These are phyloP conservation scores for Oryza officinalis DNA, from an alignment of 176 grass and related monocot species.

Conservation along the genomic window DNA sequence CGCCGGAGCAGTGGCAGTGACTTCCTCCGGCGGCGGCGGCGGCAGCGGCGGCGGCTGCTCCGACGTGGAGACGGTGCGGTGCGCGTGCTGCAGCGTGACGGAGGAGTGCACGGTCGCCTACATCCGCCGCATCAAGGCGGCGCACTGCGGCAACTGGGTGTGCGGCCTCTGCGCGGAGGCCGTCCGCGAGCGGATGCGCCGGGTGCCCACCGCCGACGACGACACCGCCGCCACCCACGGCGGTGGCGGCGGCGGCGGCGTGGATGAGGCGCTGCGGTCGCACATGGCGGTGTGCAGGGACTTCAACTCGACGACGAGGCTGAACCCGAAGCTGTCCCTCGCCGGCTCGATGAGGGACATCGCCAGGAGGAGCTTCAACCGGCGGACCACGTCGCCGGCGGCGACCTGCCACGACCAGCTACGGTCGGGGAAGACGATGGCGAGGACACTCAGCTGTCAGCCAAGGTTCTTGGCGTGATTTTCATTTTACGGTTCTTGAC, in stretches of 20 bases:
- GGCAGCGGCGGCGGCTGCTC: neutral
- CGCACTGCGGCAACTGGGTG: conserved; percentile 62
- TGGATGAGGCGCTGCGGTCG: conserved; percentile 47
- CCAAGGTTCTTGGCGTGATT: conserved; percentile 29
- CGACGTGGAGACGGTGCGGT: conserved; percentile 46
- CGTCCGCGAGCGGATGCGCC: conserved; percentile 51
- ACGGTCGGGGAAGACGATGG: conserved; percentile 26
- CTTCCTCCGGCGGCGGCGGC: neutral
- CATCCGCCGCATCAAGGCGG: conserved; percentile 43
- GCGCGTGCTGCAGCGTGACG: conserved; percentile 70
- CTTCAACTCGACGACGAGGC: conserved; percentile 59
- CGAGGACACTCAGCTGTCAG: conserved; percentile 47
- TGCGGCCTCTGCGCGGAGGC: conserved; percentile 74
- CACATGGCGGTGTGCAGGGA: conserved; percentile 49
- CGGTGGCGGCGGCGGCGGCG: neutral
- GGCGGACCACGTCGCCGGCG: conserved; percentile 19
- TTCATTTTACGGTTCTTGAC: too few relatives aligned
- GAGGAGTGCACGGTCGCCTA: conserved; percentile 70
- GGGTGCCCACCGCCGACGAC: neutral
- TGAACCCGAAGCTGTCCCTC: conserved; percentile 61
- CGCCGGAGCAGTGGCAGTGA: neutral
- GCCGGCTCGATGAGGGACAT: conserved; percentile 63
- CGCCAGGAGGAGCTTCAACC: conserved; percentile 47
- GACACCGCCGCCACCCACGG: too few relatives aligned
- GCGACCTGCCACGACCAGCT: conserved; percentile 26